A percentile compares a stretch with the other conserved stretches of the same genome.
Conservation (phyloP, 2,329 filamentous ascomycete species). For the Phoma sp. region DNA sequence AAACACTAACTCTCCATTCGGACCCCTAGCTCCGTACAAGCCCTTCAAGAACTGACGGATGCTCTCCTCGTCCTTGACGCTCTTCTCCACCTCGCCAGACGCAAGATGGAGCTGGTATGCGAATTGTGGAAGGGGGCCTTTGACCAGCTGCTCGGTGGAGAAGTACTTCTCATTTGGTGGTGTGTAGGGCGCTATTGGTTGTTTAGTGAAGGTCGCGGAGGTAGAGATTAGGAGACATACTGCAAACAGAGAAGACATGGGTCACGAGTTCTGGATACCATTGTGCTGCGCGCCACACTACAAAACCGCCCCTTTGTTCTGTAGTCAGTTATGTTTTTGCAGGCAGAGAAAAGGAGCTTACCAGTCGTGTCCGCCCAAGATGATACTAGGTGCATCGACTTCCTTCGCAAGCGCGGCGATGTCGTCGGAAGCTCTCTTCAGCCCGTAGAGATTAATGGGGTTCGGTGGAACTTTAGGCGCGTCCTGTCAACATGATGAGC, state of each 20-base stretch:
- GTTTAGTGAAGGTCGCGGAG: neutral
- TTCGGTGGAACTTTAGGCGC: conserved; percentile 64
- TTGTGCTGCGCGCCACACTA: conserved; percentile 76
- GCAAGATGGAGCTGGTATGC: conserved; percentile 84
- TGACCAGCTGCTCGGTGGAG: conserved; percentile 66
- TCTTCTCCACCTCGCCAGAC: conserved; percentile 62
- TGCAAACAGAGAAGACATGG: conserved; percentile 81
- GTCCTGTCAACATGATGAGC: conserved; percentile 43
- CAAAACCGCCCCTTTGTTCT: conserved; percentile 68
- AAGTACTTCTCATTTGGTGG: conserved; percentile 61
- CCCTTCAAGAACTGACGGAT: conserved; percentile 74
- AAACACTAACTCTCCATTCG: conserved; percentile 65
- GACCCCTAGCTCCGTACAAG: conserved; percentile 71
- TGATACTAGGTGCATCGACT: conserved; percentile 64
- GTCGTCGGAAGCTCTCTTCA: conserved; percentile 74
- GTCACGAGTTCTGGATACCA: conserved; percentile 73
- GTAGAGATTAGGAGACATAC: neutral
- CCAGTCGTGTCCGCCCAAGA: conserved; percentile 93
- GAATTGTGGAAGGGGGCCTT: conserved; percentile 69
- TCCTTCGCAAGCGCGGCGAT: conserved; percentile 73
- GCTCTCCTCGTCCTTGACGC: conserved; percentile 61
- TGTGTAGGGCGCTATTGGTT: conserved; percentile 60
- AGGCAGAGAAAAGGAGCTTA: conserved; percentile 6
- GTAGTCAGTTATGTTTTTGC: conserved; percentile 9
- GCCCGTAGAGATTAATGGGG: conserved; percentile 67